A percentile compares a stretch with the other conserved stretches of the same genome.
Conservation (phyloP, 2,329 filamentous ascomycete species). For the Scedosporium apiospermum region DNA sequence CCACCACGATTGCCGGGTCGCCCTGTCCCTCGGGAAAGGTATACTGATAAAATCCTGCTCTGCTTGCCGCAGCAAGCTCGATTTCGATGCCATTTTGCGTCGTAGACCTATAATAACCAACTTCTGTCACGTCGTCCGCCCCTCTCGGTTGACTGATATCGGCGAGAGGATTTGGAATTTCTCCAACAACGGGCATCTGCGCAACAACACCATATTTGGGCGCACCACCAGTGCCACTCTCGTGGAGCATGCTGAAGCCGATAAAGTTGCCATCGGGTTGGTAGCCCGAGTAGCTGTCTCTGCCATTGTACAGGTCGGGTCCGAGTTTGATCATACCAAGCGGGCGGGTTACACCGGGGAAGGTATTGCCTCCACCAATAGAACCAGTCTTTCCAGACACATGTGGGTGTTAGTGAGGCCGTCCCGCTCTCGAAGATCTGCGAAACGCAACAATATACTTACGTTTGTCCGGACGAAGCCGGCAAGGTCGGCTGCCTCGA, state of each 20-base stretch:
- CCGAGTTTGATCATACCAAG: constrained; percentile 40
- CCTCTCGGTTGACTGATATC: constrained; percentile 47
- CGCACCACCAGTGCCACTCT: constrained; percentile 58
- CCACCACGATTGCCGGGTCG: constrained; percentile 40
- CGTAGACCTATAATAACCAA: constrained; percentile 52
- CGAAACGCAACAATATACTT: constrained; percentile 8
- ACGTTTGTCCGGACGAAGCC: constrained; percentile 25
- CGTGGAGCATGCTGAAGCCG: constrained; percentile 56
- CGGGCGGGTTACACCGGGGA: constrained; percentile 37
- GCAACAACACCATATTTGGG: constrained; percentile 61
- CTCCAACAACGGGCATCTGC: constrained; percentile 45
- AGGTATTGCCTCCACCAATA: constrained; percentile 36
- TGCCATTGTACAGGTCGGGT: constrained; percentile 37
- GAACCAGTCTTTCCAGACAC: constrained; percentile 28
- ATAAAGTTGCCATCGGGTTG: constrained; percentile 41
- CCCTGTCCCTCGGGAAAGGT: constrained; percentile 35
- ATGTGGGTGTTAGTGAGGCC: neutral
- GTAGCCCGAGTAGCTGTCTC: constrained; percentile 45
- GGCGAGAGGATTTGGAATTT: constrained; percentile 41
- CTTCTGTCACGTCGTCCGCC: constrained; percentile 37
- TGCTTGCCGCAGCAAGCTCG: constrained; percentile 46
- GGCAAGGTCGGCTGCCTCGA: constrained; percentile 15
- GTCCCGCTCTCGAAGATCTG: neutral
- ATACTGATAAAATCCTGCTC: constrained; percentile 53
- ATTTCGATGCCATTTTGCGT: constrained; percentile 46